Evolutionary conservation across 2,329 filamentous ascomycete genomes (phyloP).

Genomic region (Dothideomycetes sp.): DNA sequence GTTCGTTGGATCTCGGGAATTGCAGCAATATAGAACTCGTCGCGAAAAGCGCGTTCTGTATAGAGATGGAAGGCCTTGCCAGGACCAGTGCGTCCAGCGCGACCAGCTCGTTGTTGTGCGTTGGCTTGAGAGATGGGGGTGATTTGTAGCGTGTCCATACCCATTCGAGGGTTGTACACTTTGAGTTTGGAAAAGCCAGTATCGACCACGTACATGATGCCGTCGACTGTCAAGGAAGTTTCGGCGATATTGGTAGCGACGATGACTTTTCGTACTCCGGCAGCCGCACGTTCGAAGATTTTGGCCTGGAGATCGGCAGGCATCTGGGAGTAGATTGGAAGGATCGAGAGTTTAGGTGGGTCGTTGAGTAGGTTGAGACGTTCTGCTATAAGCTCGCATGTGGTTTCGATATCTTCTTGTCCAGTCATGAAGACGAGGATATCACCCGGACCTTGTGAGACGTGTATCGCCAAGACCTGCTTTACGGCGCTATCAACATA

Average conservation of each 20-base stretch:
- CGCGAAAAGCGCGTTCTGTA: slow-evolving; percentile 88
- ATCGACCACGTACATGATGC: slow-evolving; percentile 98
- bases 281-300: slow-evolving; percentile 85
- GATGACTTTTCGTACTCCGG: slow-evolving; percentile 91
- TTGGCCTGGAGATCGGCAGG: slow-evolving; percentile 94
- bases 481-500: slow-evolving; percentile 97
- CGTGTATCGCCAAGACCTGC: slow-evolving; percentile 89
- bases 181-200: slow-evolving; percentile 95
- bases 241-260: slow-evolving; percentile 98
- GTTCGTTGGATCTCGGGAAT: slow-evolving; percentile 97
- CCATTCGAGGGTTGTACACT: slow-evolving; percentile 97
- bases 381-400: slow-evolving; percentile 85
- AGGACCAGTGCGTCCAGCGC: slow-evolving; percentile 86
- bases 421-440: slow-evolving; percentile 99
- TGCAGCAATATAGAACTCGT: slow-evolving; percentile 92
- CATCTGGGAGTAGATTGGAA: slow-evolving; percentile 99
- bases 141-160: slow-evolving; percentile 97
- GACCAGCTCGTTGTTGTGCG: slow-evolving; percentile 81
- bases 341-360: slow-evolving; percentile 83
- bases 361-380: slow-evolving; percentile 82
- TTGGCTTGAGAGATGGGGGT: slow-evolving; percentile 97
- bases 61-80: slow-evolving; percentile 92
- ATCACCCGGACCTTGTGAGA: slow-evolving; percentile 85
- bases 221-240: slow-evolving; percentile 93
- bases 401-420: slow-evolving; percentile 95